Percentiles rank a stretch among this genome's conserved stretches.
Conservation (phyloP, 495 filamentous ascomycete genomes). For the Penicillium egyptiacum region DNA sequence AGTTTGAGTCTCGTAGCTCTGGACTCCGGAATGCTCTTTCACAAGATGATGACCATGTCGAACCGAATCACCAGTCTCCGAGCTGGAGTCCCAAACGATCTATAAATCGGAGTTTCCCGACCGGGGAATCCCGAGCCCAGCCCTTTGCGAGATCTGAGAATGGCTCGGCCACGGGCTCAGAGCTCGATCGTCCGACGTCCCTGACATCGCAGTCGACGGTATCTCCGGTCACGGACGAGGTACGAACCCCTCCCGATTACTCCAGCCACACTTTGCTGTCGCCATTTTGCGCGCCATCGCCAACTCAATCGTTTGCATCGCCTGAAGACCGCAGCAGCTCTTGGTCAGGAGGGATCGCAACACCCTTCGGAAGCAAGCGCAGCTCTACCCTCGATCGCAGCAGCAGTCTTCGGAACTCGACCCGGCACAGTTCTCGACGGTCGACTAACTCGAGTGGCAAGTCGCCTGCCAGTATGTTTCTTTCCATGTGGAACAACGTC, state of each 20-base stretch:
- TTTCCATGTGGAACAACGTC: slow-evolving; percentile 55
- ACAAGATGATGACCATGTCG: slow-evolving; percentile 29
- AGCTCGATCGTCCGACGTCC: slow-evolving; percentile 53
- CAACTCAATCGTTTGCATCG: slow-evolving; percentile 43
- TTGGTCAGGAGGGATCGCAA: slow-evolving; percentile 45
- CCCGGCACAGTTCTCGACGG: slow-evolving; percentile 43
- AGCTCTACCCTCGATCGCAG: slow-evolving; percentile 44
- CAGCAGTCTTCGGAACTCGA: slow-evolving; percentile 37
- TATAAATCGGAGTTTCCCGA: slow-evolving; percentile 29
- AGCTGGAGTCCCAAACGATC: slow-evolving; percentile 26
- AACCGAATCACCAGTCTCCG: slow-evolving; percentile 21
- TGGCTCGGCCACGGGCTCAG: slow-evolving; percentile 22
- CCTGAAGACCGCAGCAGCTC: slow-evolving; percentile 48
- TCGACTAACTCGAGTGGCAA: slow-evolving; percentile 51
- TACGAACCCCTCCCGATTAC: slow-evolving; percentile 51
- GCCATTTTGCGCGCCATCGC: slow-evolving; percentile 50
- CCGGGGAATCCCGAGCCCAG: slow-evolving; percentile 29
- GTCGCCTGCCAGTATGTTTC: slow-evolving; percentile 57
- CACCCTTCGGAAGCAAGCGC: slow-evolving; percentile 47
- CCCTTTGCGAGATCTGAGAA: slow-evolving; percentile 26
- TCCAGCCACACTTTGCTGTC: slow-evolving; percentile 52
- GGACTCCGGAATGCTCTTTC: slow-evolving; percentile 42
- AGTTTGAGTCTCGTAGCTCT: slow-evolving; percentile 42
- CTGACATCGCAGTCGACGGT: slow-evolving; percentile 60
- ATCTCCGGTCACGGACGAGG: slow-evolving; percentile 53